phyloP scores from a whole-genome alignment of 768 basidiomycete genomes.

The Boletus speciosus region DNA sequence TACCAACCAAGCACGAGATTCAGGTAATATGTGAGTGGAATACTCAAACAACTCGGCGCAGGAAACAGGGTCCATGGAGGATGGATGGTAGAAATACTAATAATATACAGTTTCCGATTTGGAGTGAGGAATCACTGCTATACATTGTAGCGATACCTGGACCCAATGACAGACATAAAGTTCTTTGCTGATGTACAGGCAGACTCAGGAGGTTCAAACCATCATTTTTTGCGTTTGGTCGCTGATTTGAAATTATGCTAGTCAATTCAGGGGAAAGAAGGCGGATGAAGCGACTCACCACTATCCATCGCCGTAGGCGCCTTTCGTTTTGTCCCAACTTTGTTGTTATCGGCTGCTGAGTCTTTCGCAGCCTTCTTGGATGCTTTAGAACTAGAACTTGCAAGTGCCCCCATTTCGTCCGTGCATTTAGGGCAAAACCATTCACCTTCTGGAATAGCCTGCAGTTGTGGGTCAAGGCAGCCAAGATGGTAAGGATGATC shows the following conservation, averaged over 20 bases:
- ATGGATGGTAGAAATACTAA: constrained; percentile 21
- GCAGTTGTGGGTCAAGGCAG: constrained; percentile 78
- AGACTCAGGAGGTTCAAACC: not conserved
- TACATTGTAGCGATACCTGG: constrained; percentile 4
- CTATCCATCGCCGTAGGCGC: constrained; percentile 37
- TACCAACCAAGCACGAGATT: not conserved
- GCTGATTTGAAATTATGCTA: constrained; percentile 17
- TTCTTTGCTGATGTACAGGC: not conserved
- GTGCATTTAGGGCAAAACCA: constrained; percentile 87
- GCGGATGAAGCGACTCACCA: constrained; percentile 29
- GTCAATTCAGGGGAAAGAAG: not conserved
- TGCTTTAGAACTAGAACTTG: constrained; percentile 11
- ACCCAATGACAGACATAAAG: constrained; percentile 3
- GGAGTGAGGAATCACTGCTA: constrained; percentile 14
- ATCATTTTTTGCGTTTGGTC: constrained; percentile 40
- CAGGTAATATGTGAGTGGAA: too few species aligned
- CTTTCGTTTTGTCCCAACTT: constrained; percentile 43
- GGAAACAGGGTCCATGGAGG: not conserved
- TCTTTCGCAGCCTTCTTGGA: constrained; percentile 16
- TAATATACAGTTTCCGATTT: constrained; percentile 17
- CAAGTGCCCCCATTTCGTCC: constrained; percentile 51
- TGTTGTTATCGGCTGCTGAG: constrained; percentile 17
- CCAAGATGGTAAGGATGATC: constrained; percentile 83
- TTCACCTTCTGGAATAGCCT: constrained; percentile 78
- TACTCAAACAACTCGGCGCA: constrained; percentile 1